Evolutionary conservation across 352 stramenopile genomes (phyloP).

Genomic region (Pythium sukuiense): DNA sequence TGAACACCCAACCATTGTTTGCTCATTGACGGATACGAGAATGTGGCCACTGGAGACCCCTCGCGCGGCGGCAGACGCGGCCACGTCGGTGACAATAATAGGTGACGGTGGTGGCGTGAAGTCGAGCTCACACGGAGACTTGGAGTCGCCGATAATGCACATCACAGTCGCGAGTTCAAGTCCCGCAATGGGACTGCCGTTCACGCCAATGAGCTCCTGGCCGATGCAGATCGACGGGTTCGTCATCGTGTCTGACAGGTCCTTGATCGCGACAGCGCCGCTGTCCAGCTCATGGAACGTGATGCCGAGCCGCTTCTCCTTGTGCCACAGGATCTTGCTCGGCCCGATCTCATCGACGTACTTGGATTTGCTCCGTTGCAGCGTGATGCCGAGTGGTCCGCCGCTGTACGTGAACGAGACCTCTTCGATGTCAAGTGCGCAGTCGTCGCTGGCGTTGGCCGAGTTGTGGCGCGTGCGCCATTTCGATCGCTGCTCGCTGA

Average conservation of each 20-base stretch:
- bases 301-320: constrained; percentile 45
- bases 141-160: constrained; percentile 33
- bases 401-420: constrained; percentile 36
- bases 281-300: constrained; percentile 44
- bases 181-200: constrained; percentile 33
- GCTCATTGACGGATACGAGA: constrained; percentile 36
- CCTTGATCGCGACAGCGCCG: constrained; percentile 46
- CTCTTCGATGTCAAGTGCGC: background rate
- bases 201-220: constrained; percentile 47
- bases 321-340: constrained; percentile 44
- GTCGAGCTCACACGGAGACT: constrained; percentile 44
- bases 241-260: constrained; percentile 20
- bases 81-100: constrained; percentile 42
- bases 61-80: constrained; percentile 20
- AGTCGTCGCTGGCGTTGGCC: background rate
- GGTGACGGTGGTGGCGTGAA: constrained; percentile 50
- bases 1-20: constrained; percentile 37
- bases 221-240: constrained; percentile 33
- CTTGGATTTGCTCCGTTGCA: constrained; percentile 41
- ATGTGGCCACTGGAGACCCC: constrained; percentile 42
- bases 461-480: constrained; percentile 30
- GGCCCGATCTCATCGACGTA: constrained; percentile 32
- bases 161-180: constrained; percentile 44
- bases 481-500: constrained; percentile 30
- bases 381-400: constrained; percentile 36